phyloP scores from a whole-genome alignment of 2,329 filamentous ascomycete species.

The Paramyrothecium roridum region DNA sequence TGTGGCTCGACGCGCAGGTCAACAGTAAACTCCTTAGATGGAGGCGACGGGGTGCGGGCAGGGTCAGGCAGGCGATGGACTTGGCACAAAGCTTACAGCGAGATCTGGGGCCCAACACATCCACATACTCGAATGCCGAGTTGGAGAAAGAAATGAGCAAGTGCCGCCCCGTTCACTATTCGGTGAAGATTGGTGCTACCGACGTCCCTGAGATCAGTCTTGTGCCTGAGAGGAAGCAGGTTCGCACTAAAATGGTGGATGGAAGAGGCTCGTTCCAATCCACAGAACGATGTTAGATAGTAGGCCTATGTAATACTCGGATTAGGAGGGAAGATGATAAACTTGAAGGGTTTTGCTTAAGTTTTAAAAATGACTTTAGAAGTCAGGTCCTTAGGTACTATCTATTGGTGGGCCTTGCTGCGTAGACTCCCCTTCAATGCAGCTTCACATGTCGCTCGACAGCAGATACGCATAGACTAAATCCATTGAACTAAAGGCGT shows the following conservation, averaged over 20 bases:
- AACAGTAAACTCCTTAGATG: not conserved
- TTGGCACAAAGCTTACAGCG: not conserved
- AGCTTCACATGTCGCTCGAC: too few relatives aligned
- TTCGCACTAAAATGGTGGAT: not conserved
- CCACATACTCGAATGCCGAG: slow-evolving; percentile 1
- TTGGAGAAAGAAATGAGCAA: not conserved
- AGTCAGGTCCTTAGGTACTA: too few relatives aligned
- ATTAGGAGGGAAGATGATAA: too few relatives aligned
- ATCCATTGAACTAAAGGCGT: too few relatives aligned
- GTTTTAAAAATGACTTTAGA: too few relatives aligned
- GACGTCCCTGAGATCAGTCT: not conserved
- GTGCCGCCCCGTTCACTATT: not conserved
- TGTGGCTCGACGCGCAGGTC: slow-evolving; percentile 1
- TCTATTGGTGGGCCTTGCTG: too few relatives aligned
- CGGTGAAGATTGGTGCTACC: not conserved
- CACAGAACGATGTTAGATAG: too few relatives aligned
- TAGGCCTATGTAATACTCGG: too few relatives aligned
- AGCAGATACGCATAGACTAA: too few relatives aligned
- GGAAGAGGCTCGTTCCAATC: not conserved
- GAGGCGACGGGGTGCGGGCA: not conserved
- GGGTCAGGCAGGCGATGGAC: not conserved
- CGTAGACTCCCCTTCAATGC: too few relatives aligned
- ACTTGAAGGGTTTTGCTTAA: too few relatives aligned
- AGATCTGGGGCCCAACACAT: not conserved
- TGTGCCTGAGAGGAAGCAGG: not conserved